phyloP scores from a whole-genome alignment of 2,329 filamentous ascomycete species.

The Aspergillus flavus region DNA sequence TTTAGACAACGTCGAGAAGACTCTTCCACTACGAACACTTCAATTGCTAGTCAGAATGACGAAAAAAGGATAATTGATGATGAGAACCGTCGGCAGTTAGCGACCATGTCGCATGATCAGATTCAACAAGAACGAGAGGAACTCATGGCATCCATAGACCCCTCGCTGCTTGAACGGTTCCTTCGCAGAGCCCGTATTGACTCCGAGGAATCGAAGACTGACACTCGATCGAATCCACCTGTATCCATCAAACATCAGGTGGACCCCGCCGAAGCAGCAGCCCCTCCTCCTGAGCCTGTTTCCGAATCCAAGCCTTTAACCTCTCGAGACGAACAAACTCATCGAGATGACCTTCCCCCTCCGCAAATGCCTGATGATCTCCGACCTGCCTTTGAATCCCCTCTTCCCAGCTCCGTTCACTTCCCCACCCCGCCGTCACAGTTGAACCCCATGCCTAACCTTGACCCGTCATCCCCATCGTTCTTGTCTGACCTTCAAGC shows the following conservation, averaged over 20 bases:
- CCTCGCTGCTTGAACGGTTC: constrained; percentile 74
- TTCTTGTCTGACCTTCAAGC: constrained; percentile 83
- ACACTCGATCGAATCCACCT: not conserved
- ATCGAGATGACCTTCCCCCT: constrained; percentile 40
- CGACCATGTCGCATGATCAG: constrained; percentile 77
- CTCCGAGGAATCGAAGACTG: constrained; percentile 47
- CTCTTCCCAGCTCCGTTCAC: constrained; percentile 39
- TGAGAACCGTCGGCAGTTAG: constrained; percentile 75
- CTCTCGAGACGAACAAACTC: constrained; percentile 10
- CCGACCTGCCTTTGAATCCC: constrained; percentile 42
- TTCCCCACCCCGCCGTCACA: constrained; percentile 49
- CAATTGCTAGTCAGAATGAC: constrained; percentile 30
- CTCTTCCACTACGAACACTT: constrained; percentile 7
- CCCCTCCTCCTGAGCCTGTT: constrained; percentile 11
- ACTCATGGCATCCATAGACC: constrained; percentile 75
- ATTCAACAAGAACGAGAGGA: constrained; percentile 80
- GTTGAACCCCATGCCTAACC: constrained; percentile 62
- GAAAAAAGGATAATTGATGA: constrained; percentile 76
- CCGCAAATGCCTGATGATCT: constrained; percentile 40
- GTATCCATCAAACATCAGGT: not conserved
- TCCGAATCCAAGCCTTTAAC: not conserved
- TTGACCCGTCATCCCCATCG: constrained; percentile 79
- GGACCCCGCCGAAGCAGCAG: not conserved
- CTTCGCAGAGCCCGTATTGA: constrained; percentile 77
- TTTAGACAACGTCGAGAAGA: constrained; percentile 69